A percentile compares a stretch with the other conserved stretches of the same genome.
Evolutionary conservation across 257 asterid species (phyloP).

Genomic region (Salvia miltiorrhiza): DNA sequence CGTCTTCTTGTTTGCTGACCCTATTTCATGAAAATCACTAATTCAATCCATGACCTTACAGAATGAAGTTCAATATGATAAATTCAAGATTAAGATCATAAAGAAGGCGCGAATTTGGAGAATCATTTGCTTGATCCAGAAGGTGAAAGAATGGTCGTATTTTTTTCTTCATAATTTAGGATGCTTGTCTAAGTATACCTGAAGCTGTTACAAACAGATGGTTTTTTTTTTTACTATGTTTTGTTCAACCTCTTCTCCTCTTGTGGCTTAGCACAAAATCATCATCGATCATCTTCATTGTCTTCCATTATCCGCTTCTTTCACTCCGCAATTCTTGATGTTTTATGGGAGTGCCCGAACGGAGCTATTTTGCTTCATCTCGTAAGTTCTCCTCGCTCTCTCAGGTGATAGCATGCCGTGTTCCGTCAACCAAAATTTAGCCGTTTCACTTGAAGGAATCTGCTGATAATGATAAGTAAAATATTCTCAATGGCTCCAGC

Average conservation of each 20-base stretch:
- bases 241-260: slow-evolving; percentile 56
- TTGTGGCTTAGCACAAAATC: slow-evolving; percentile 62
- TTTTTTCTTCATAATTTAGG: background rate
- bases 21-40: too few relatives aligned
- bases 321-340: slow-evolving; percentile 59
- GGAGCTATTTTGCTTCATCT: slow-evolving; percentile 77
- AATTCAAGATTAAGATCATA: background rate
- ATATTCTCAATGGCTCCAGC: slow-evolving; percentile 88
- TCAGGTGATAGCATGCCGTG: slow-evolving; percentile 84
- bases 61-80: too few relatives aligned
- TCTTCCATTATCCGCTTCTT: slow-evolving; percentile 45
- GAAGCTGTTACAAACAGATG: slow-evolving; percentile 19
- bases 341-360: slow-evolving; percentile 69
- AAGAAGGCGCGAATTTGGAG: background rate
- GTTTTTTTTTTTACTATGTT: background rate
- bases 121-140: background rate
- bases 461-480: slow-evolving; percentile 86
- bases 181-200: slow-evolving; percentile 4
- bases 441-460: slow-evolving; percentile 97
- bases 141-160: slow-evolving; percentile 24
- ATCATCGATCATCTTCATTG: slow-evolving; percentile 59
- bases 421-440: slow-evolving; percentile 94
- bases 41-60: too few relatives aligned
- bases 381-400: slow-evolving; percentile 67
- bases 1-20: too few relatives aligned